A percentile compares a stretch with the other conserved stretches of the same genome.
phyloP scores from a whole-genome alignment of 306 rosid species.

The Purshia tridentata region DNA sequence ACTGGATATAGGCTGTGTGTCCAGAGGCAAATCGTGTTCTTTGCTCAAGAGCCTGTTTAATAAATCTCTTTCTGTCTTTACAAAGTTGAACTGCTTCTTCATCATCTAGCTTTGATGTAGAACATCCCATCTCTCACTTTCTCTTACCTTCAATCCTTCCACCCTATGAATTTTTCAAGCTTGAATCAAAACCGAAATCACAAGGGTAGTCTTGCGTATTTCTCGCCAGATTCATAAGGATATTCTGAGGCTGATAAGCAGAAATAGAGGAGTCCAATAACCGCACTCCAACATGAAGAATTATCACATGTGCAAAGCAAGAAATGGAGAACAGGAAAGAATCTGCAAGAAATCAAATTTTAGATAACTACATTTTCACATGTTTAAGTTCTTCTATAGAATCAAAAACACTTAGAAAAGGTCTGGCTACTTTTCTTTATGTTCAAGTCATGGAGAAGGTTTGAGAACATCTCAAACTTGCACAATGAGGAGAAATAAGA shows the following conservation, averaged over 20 bases:
- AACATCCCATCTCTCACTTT: slow-evolving; percentile 82
- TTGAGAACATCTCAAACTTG: slow-evolving; percentile 24
- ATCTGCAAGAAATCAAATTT: slow-evolving; percentile 7
- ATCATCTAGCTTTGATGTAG: slow-evolving; percentile 79
- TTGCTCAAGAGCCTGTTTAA: slow-evolving; percentile 83
- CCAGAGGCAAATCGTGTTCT: slow-evolving; percentile 67
- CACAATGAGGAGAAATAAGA: slow-evolving; percentile 36
- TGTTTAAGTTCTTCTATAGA: background rate
- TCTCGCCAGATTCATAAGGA: slow-evolving; percentile 64
- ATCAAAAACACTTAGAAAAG: slow-evolving; percentile 18
- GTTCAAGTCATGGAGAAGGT: slow-evolving; percentile 43
- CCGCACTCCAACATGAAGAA: slow-evolving; percentile 8
- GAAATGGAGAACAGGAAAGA: slow-evolving; percentile 4
- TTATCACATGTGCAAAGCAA: slow-evolving; percentile 12
- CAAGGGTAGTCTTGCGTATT: slow-evolving; percentile 37
- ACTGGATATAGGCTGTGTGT: slow-evolving; percentile 70
- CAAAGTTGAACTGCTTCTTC: slow-evolving; percentile 89
- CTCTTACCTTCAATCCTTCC: slow-evolving; percentile 20
- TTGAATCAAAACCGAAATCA: slow-evolving; percentile 54
- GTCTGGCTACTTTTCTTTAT: slow-evolving; percentile 61
- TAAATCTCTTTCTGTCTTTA: slow-evolving; percentile 77
- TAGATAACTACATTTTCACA: background rate
- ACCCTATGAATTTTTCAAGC: slow-evolving; percentile 54
- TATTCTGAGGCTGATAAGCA: slow-evolving; percentile 28
- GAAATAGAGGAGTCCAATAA: slow-evolving; percentile 17